Percentiles rank a stretch among this genome's conserved stretches.
Conservation (phyloP, 1,284 basidiomycete genomes). For the Agaricales sp. region DNA sequence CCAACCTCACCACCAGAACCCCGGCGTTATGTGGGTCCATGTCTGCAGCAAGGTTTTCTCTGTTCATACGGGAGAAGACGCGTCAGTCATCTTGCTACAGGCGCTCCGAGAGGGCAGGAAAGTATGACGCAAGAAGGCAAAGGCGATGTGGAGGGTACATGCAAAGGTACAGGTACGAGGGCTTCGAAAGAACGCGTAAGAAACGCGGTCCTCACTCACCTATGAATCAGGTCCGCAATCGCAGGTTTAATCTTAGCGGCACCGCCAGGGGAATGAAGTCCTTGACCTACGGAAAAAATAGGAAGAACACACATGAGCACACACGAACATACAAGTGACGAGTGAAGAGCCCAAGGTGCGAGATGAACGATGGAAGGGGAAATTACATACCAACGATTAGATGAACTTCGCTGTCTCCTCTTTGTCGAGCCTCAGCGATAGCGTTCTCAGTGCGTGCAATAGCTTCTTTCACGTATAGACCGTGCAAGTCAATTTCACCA, state of each 20-base stretch:
- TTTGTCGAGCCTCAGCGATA: constrained; percentile 55
- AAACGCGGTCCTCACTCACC: constrained; percentile 45
- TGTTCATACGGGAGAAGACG: constrained; percentile 22
- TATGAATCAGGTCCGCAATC: constrained; percentile 79
- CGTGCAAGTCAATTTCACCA: constrained; percentile 84
- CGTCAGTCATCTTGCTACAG: constrained; percentile 13
- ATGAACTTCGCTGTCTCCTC: constrained; percentile 62
- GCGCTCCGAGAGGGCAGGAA: too few relatives aligned
- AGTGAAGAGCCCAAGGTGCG: constrained; percentile 5
- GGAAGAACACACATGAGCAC: too few relatives aligned
- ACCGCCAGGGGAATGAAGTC: constrained; percentile 76
- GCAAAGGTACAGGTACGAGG: constrained; percentile 1
- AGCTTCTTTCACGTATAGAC: constrained; percentile 92
- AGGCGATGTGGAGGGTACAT: neutral
- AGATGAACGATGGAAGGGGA: neutral
- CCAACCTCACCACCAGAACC: constrained; percentile 76
- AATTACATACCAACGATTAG: constrained; percentile 73
- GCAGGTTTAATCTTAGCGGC: constrained; percentile 90
- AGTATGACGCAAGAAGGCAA: neutral
- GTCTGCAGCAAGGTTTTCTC: constrained; percentile 65
- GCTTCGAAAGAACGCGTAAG: constrained; percentile 2
- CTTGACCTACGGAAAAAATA: too few relatives aligned
- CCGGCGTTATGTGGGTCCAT: constrained; percentile 80
- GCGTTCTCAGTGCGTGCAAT: constrained; percentile 60
- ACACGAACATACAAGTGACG: constrained; percentile 12